Evolutionary conservation across 495 filamentous ascomycete species (phyloP), one percentile per base, ranked within the genome.

Genomic region (Letharia columbiana): DNA sequence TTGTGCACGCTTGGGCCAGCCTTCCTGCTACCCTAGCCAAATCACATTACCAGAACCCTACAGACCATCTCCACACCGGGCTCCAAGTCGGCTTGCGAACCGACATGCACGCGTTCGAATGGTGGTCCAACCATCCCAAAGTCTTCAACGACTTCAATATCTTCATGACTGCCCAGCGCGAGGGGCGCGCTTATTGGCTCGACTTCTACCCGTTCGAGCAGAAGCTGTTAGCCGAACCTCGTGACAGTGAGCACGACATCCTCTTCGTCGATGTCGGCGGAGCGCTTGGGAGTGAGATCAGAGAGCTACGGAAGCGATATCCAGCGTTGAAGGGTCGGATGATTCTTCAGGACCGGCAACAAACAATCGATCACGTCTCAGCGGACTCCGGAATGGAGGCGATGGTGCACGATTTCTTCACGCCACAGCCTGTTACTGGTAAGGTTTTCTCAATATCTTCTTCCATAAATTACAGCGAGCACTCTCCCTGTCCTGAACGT

Each of bases 351-450:
- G 73, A 75, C 37, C 66, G 68, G 8, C 66, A 63, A 1, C 64
- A 68, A 13, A 56, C 49, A 4, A 18, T 63, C 11, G 33, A 39
- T 2, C 28, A 54, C 4, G 57, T 73, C 8, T 67, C 71, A 0
- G 73, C 76, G 23, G 72, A 77, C 2, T 28, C 50, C 4, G 81
- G 82, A 0, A 77, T 86, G 17, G 75, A 81, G 64, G 70, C 71
- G 13, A 72, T 77, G 61, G 74, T 69, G 3, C 72, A 83, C 31
- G 76, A 82, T 54, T 79, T 84, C 66, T 80, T 83, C 71, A 70
- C 74, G 31, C 66, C 70, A 6, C 80, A 84, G 69, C 72, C 75
- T 5, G 71, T 78, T 23, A 60, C 13, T 8, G 57, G 57, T 60
- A 39, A 2, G 31, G 2, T 28, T 11, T 23, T 50, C 47, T n/a